Percentiles rank a stretch among this genome's conserved stretches.
Conservation (phyloP, 2,329 filamentous ascomycete genomes). For the Fusarium sp. region DNA sequence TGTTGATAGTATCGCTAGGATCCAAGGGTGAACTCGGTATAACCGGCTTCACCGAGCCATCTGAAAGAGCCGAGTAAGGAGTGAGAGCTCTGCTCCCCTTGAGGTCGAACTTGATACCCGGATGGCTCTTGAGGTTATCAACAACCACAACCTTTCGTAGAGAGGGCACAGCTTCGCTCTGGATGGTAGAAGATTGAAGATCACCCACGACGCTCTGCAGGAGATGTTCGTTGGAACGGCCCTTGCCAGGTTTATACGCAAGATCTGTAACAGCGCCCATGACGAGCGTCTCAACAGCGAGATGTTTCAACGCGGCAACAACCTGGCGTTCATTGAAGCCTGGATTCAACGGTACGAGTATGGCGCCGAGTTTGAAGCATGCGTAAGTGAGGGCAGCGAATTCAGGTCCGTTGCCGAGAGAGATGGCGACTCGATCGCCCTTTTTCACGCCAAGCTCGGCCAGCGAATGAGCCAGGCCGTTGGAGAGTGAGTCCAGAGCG, state of each 20-base stretch:
- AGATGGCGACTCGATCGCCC: slow-evolving; percentile 87
- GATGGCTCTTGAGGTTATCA: slow-evolving; percentile 75
- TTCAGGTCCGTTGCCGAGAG: slow-evolving; percentile 86
- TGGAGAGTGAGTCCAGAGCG: slow-evolving; percentile 80
- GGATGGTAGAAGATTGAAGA: slow-evolving; percentile 48
- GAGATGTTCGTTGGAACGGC: slow-evolving; percentile 64
- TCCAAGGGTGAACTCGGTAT: slow-evolving; percentile 60
- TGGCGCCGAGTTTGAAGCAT: slow-evolving; percentile 91
- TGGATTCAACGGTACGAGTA: slow-evolving; percentile 94
- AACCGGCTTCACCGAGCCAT: slow-evolving; percentile 49
- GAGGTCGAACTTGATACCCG: slow-evolving; percentile 57
- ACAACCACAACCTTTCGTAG: slow-evolving; percentile 80
- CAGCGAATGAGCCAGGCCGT: slow-evolving; percentile 79
- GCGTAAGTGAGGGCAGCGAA: slow-evolving; percentile 90
- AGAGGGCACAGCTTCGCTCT: slow-evolving; percentile 69
- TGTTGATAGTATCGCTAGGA: slow-evolving; percentile 84
- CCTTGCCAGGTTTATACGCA: slow-evolving; percentile 70
- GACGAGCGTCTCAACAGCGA: slow-evolving; percentile 79
- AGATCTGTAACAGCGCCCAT: slow-evolving; percentile 91
- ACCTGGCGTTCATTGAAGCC: slow-evolving; percentile 87
- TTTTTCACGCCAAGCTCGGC: slow-evolving; percentile 78
- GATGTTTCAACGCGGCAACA: slow-evolving; percentile 79
- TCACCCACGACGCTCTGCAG: slow-evolving; percentile 60
- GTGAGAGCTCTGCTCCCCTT: slow-evolving; percentile 57
- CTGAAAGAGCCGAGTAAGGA: slow-evolving; percentile 57